A percentile compares a stretch with the other conserved stretches of the same genome.
Evolutionary conservation across 495 filamentous ascomycete genomes (phyloP).

Genomic region (Jackrogersella minutella): DNA sequence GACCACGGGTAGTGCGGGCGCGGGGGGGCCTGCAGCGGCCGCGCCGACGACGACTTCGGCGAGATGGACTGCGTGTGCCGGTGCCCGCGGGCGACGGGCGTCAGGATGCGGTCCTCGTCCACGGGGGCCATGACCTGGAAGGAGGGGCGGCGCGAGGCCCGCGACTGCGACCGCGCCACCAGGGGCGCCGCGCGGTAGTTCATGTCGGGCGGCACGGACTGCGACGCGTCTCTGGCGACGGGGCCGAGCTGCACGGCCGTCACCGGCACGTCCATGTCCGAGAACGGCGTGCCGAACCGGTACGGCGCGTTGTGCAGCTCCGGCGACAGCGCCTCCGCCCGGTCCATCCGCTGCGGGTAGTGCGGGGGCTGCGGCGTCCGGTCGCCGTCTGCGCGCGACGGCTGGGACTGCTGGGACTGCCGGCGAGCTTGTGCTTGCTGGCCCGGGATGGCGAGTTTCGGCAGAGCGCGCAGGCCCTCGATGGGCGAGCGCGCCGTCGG

Average conservation of each 20-base stretch:
- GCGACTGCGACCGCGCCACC: constrained; percentile 59
- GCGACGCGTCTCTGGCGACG: constrained; percentile 74
- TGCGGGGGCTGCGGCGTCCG: constrained; percentile 38
- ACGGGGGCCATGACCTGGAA: constrained; percentile 65
- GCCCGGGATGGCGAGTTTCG: constrained; percentile 64
- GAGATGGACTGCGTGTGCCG: constrained; percentile 42
- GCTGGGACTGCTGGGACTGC: constrained; percentile 14
- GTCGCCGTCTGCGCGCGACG: constrained; percentile 14
- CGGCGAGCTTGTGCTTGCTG: constrained; percentile 40
- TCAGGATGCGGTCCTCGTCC: constrained; percentile 55
- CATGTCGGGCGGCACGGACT: constrained; percentile 96
- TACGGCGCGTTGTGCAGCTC: constrained; percentile 67
- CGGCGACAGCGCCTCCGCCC: constrained; percentile 53
- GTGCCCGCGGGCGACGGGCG: constrained; percentile 44
- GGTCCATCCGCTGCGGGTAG: constrained; percentile 62
- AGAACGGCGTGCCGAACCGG: constrained; percentile 80
- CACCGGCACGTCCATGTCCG: constrained; percentile 88
- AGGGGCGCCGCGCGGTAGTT: constrained; percentile 62
- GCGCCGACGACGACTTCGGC: constrained; percentile 39
- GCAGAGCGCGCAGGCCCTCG: constrained; percentile 62
- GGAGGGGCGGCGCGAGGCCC: constrained; percentile 66
- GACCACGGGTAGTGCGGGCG: constrained; percentile 60
- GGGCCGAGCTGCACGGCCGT: constrained; percentile 75
- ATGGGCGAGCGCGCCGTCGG: constrained; percentile 49
- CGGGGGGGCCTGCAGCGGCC: constrained; percentile 53